Base-by-base conservation (phyloP, 345 rosid genomes). In the Erysimum cheiranthoides region DNA sequence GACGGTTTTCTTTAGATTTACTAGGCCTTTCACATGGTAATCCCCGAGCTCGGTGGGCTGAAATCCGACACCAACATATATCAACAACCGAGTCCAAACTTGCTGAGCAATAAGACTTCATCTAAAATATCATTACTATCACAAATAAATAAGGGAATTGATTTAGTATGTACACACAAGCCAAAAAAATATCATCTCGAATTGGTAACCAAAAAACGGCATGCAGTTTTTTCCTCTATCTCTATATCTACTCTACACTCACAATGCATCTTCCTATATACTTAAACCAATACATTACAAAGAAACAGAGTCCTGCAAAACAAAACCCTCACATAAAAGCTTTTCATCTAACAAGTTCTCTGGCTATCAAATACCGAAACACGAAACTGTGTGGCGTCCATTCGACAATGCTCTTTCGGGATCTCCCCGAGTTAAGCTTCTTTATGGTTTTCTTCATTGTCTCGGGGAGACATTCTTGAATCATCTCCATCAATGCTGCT, bases 361-460 rank as follows among this genome's bases (percentile, higher is more conserved):
- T 92, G 7, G 90, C 74, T 54, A 95, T 86, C 75, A 95, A 85
- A 84, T 95, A 95, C 52, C 99, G 84, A 58, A 95, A 92, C 71
- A 78, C 85, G 38, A 89, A 95, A 73, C 86, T 89, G 78, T 92
- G 96, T 11, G 98, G 94, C 59, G 84, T 80, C 99, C 98, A 95
- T 53, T 85, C 91, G 5, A 78, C 42, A 14, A 90, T 90, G 84
- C 52, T 85, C 88, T 92, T 92, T 32, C 86, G 80, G 3, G 89
- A 63, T 82, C 87, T 92, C 60, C 88, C 90, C 9, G 68, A 74
- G 63, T 71, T 86, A 50, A 85, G 84, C 82, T 89, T 86, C 77
- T 82, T 84, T 10, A 88, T 65, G 50, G 79, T 81, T 78, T 80
- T 84, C 57, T 83, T 79, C 38, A 83, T 65, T 25, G 87, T 75